phyloP scores from a whole-genome alignment of 768 basidiomycete species.

The Boletus tylopilopsis region DNA sequence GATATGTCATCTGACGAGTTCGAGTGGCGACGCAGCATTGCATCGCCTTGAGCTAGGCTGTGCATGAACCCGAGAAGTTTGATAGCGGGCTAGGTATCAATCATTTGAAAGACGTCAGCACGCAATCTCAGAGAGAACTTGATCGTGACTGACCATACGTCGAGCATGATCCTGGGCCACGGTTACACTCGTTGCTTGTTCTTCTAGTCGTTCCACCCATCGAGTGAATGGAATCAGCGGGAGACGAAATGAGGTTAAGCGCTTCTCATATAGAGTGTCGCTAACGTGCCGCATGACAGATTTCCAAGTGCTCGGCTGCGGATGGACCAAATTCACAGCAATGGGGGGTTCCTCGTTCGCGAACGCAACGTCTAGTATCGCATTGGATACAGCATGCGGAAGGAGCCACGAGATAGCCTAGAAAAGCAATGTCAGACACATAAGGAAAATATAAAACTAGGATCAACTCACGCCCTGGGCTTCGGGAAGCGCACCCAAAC shows the following conservation, averaged over 20 bases:
- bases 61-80: too few species aligned
- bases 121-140: too few species aligned
- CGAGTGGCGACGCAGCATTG: too few species aligned
- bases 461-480: conserved; percentile 24
- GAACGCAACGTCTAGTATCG: conserved; percentile 30
- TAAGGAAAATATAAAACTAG: background rate
- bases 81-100: too few species aligned
- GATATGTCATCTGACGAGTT: too few species aligned
- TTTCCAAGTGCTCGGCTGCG: conserved; percentile 26
- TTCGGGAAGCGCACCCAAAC: conserved; percentile 31
- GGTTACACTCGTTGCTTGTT: too few species aligned
- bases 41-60: too few species aligned
- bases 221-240: conserved; percentile 28
- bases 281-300: conserved; percentile 23
- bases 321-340: conserved; percentile 34
- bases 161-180: too few species aligned
- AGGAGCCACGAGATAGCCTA: conserved; percentile 32
- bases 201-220: background rate
- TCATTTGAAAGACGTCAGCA: too few species aligned
- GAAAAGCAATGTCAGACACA: background rate
- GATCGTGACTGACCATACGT: too few species aligned
- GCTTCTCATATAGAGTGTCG: conserved; percentile 10
- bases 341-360: conserved; percentile 13
- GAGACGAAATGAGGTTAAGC: conserved; percentile 15
- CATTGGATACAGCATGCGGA: conserved; percentile 22